phyloP scores from a whole-genome alignment of 495 filamentous ascomycete species.

The Mytilinidion resinicola region DNA sequence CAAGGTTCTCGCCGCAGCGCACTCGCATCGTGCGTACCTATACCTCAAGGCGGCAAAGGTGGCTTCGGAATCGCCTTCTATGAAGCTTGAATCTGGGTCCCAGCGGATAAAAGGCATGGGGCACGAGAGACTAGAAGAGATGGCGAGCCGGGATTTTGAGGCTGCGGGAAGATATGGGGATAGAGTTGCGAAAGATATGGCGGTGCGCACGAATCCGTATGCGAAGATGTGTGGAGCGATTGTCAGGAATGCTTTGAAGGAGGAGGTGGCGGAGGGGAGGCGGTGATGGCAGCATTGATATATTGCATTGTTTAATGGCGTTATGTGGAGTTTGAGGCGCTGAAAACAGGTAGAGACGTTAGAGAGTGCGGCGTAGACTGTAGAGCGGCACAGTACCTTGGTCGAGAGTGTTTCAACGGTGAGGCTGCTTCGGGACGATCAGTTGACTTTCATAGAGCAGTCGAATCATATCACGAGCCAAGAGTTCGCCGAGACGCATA shows the following conservation, averaged over 20 bases:
- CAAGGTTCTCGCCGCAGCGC: conserved; percentile 58
- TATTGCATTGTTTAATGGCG: too few species aligned
- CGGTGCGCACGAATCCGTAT: conserved; percentile 77
- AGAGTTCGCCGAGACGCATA: too few species aligned
- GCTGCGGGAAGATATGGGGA: conserved; percentile 72
- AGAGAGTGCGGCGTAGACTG: too few species aligned
- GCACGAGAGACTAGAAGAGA: conserved; percentile 58
- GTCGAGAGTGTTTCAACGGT: too few species aligned
- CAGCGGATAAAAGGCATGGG: conserved; percentile 41
- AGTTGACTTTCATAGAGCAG: too few species aligned
- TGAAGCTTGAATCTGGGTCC: background rate
- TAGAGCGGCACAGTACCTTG: too few species aligned
- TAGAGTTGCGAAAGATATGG: conserved; percentile 66
- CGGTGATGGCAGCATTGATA: too few species aligned
- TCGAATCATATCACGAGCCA: too few species aligned
- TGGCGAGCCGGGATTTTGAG: conserved; percentile 67
- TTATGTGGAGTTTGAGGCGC: too few species aligned
- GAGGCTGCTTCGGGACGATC: too few species aligned
- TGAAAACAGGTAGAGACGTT: too few species aligned
- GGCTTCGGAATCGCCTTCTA: background rate
- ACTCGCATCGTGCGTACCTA: conserved; percentile 72
- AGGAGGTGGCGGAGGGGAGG: conserved; percentile 44
- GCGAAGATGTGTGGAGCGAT: conserved; percentile 85
- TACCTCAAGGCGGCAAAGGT: conserved; percentile 56
- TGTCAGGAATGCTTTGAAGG: conserved; percentile 77